Conservation (phyloP, 2,329 filamentous ascomycete genomes). For the Colletotrichum tropicicola region DNA sequence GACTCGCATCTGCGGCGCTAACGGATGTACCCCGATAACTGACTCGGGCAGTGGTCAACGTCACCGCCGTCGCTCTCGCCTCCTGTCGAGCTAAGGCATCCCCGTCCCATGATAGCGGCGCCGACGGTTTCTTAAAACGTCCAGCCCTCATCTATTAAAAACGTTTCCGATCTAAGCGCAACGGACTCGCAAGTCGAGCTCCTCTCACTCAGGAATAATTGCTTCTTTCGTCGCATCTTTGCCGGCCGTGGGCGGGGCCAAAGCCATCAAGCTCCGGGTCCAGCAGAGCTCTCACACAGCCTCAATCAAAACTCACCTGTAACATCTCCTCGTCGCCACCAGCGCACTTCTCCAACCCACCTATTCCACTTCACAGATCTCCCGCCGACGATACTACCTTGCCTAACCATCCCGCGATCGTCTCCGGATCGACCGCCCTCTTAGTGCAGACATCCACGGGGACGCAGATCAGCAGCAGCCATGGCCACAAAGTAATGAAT, state of each 20-base stretch:
- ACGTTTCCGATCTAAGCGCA: too few species aligned
- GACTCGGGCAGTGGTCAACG: background rate
- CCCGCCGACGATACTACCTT: background rate
- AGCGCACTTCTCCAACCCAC: background rate
- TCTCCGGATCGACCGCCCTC: too few species aligned
- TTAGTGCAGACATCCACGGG: too few species aligned
- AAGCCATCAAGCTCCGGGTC: background rate
- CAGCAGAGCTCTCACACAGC: background rate
- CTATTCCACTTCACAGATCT: background rate
- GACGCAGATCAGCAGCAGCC: background rate
- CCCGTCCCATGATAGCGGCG: slow-evolving; percentile 14
- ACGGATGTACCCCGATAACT: slow-evolving; percentile 6
- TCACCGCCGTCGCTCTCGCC: background rate
- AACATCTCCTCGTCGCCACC: slow-evolving; percentile 12
- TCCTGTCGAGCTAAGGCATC: background rate
- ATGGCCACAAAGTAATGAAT: slow-evolving; percentile 25
- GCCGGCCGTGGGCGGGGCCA: background rate
- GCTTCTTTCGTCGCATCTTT: background rate
- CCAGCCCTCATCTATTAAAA: background rate
- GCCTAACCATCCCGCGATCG: too few species aligned
- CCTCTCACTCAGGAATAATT: too few species aligned
- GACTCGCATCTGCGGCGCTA: too few species aligned
- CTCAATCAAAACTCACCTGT: slow-evolving; percentile 26
- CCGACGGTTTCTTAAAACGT: background rate
- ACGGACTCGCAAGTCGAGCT: too few species aligned